Conservation (phyloP, 2,329 filamentous ascomycete species). For the Pseudocercospora eumusae region DNA sequence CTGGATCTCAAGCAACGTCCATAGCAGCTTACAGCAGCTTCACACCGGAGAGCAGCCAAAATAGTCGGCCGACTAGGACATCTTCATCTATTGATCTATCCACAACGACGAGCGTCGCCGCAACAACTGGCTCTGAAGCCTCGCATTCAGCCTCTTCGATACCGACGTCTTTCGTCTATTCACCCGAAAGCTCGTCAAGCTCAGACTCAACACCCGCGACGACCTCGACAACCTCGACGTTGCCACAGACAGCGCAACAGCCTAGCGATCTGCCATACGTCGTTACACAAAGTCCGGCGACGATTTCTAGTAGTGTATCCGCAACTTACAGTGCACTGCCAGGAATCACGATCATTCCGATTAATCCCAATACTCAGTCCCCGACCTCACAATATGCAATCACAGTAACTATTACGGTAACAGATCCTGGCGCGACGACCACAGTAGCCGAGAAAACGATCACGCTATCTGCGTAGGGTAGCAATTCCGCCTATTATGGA, state of each 20-base stretch:
- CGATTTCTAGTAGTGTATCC: neutral
- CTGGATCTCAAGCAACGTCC: neutral
- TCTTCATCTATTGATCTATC: neutral
- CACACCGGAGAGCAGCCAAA: neutral
- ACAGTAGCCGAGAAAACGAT: constrained; percentile 29
- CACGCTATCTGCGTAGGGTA: constrained; percentile 16
- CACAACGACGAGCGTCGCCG: neutral
- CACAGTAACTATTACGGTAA: constrained; percentile 27
- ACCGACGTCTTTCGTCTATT: neutral
- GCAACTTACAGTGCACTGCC: constrained; percentile 17
- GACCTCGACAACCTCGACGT: neutral
- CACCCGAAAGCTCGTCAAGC: neutral
- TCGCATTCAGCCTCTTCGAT: neutral
- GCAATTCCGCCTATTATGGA: neutral
- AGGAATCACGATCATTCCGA: constrained; percentile 34
- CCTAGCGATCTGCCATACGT: constrained; percentile 13
- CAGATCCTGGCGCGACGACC: constrained; percentile 26
- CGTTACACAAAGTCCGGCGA: constrained; percentile 9
- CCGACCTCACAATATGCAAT: neutral
- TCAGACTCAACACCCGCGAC: neutral
- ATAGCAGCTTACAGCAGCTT: neutral
- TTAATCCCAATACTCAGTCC: constrained; percentile 22
- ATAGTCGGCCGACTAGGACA: too few species aligned
- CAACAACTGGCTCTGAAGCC: neutral
- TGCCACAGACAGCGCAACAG: too few species aligned